Base-by-base conservation (phyloP, 257 asterid genomes). In the Coffea eugenioides region DNA sequence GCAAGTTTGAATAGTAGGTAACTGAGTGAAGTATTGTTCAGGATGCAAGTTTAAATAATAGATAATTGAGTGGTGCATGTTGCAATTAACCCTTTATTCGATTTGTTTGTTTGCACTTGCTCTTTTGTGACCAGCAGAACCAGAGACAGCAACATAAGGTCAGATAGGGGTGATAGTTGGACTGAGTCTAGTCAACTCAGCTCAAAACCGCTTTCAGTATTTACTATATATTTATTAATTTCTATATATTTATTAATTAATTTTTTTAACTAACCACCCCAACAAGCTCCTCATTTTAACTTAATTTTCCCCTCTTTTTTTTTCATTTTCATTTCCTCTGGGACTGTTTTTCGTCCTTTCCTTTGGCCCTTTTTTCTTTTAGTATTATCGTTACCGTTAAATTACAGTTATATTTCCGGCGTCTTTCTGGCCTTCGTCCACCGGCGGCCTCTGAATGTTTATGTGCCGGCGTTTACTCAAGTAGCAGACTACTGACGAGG, bases 141-240 rank as follows among this genome's bases (percentile, higher is more conserved):
- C 2, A 25, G 69, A 65, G 41, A 25, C 0, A 65, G 18, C 10
- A n/a, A 12, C 6, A 11, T 0, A 36, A 10, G 69, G 69, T 39
- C 69, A 57, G 64, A 57, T 65, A 25, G 45, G 5, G 4, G 34
- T 36, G 23, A 61, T 14, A 54, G 75, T 73, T 82, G 57, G 86
- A 83, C 86, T 72, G 27, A 73, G 86, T 74, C 81, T 71, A 36
- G 82, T 83, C 80, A 83, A 83, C 77, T 83, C 57, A 74, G 48
- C 51, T 65, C 23, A 69, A 36, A n/a, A 25, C 25, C 14, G 54
- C 48, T 41, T 41, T 51, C 18, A 61, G 39, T 57, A 0, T 57
- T 20, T 5, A 31, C 21, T 20, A 18, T 57, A 39, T 57, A 16
- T 2, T 18, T 57, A 0, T 18, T 20, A 18, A 13, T 14, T 20